These are phyloP conservation scores for Escallonia herrerae DNA, from an alignment of 129 eudicot genomes.

Conservation along the genomic window DNA sequence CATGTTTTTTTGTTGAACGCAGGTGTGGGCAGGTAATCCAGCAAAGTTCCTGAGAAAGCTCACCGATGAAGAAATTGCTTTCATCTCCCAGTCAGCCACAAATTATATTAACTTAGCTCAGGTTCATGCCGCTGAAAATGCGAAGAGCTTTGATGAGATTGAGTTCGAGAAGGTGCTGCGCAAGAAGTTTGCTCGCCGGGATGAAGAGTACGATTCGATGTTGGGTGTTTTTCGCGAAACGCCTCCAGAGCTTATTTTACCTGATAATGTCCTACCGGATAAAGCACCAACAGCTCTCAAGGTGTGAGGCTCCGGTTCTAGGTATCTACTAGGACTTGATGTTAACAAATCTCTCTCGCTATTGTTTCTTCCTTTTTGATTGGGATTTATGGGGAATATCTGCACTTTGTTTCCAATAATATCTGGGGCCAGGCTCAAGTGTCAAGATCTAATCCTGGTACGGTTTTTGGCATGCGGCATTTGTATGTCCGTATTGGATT, in stretches of 20 bases:
- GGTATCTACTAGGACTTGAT: constrained; percentile 1
- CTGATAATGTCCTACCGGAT: constrained; percentile 50
- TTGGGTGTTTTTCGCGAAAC: constrained; percentile 76
- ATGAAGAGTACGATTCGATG: constrained; percentile 76
- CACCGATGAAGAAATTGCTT: constrained; percentile 86
- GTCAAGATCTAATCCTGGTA: constrained; percentile 9
- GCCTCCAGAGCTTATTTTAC: constrained; percentile 59
- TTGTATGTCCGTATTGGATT: background rate
- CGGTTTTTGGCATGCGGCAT: background rate
- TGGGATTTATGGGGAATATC: constrained; percentile 10
- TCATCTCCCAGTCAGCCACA: constrained; percentile 76
- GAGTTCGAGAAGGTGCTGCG: constrained; percentile 74
- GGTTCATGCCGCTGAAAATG: constrained; percentile 89
- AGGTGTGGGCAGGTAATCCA: constrained; percentile 99
- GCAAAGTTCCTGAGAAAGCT: constrained; percentile 94
- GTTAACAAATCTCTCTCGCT: background rate
- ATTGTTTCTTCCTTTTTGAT: background rate
- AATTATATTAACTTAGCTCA: constrained; percentile 75
- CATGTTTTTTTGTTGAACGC: background rate
- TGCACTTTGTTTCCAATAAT: constrained; percentile 36
- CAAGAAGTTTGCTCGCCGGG: constrained; percentile 70
- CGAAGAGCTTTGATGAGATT: constrained; percentile 59
- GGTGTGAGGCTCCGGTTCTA: background rate
- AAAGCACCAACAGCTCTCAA: constrained; percentile 45
- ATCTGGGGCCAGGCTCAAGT: constrained; percentile 48